These are phyloP conservation scores for Coemansia sp. DNA, from an alignment of 192 early-diverging fungal genomes.

Conservation along the genomic window DNA sequence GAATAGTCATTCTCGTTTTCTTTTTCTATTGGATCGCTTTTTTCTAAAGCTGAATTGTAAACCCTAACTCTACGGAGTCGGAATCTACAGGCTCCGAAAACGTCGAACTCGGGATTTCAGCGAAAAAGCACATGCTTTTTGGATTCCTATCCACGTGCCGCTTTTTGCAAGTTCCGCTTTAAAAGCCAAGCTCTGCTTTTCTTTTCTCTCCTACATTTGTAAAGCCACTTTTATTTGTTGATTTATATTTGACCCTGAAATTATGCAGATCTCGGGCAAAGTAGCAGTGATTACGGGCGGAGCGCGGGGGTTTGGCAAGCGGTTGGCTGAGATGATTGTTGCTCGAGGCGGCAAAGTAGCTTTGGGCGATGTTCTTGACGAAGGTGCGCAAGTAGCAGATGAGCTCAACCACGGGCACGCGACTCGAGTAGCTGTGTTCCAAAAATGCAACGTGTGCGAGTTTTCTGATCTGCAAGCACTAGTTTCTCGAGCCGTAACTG, in stretches of 20 bases:
- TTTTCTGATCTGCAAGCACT: constrained; percentile 36
- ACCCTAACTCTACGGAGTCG: too few relatives aligned
- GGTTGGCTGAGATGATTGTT: constrained; percentile 59
- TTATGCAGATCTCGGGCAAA: constrained; percentile 56
- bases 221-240: not conserved
- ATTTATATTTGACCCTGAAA: not conserved
- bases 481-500: constrained; percentile 37
- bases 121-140: too few relatives aligned
- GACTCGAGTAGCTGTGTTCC: constrained; percentile 40
- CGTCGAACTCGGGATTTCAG: too few relatives aligned
- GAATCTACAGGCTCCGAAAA: too few relatives aligned
- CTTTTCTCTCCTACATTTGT: not conserved
- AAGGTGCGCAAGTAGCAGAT: constrained; percentile 40
- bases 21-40: not conserved
- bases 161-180: too few relatives aligned
- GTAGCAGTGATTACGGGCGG: constrained; percentile 71
- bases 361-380: constrained; percentile 60
- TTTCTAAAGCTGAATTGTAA: too few relatives aligned
- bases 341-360: constrained; percentile 65
- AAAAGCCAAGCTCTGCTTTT: not conserved
- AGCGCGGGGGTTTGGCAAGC: constrained; percentile 67
- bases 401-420: constrained; percentile 28
- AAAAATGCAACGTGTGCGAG: constrained; percentile 57
- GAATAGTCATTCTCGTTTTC: not conserved
- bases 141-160: too few relatives aligned